Percentiles rank a stretch among this genome's conserved stretches.
phyloP scores from a whole-genome alignment of 805 yeast genomes.

The Ogataea methanolica region DNA sequence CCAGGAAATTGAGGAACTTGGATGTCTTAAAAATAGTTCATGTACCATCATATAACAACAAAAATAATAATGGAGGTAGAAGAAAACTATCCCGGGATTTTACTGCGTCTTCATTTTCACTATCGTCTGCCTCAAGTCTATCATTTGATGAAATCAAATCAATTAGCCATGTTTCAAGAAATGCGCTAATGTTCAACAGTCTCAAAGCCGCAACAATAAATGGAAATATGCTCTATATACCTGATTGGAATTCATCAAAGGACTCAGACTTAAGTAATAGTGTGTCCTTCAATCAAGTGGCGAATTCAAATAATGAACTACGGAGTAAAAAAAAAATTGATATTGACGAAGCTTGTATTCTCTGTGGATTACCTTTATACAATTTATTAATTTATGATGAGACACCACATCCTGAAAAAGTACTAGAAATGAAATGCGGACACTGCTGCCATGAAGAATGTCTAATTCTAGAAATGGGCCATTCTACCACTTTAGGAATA shows the following conservation, averaged over 20 bases:
- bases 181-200: too few species aligned
- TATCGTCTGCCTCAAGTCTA: too few species aligned
- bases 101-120: too few species aligned
- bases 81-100: neutral
- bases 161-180: too few species aligned
- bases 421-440: conserved; percentile 48
- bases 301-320: neutral
- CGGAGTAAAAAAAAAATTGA: neutral
- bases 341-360: conserved; percentile 13
- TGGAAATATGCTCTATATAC: neutral
- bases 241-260: neutral
- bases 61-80: neutral
- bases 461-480: conserved; percentile 36
- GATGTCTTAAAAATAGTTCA: neutral
- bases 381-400: conserved; percentile 39
- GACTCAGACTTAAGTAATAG: neutral
- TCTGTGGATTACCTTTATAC: conserved; percentile 50
- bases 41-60: neutral
- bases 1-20: neutral
- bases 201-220: neutral
- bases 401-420: conserved; percentile 23
- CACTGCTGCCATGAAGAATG: conserved; percentile 60
- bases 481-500: conserved; percentile 4
- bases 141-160: too few species aligned
- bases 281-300: neutral